These are phyloP conservation scores for Elongisporangium senticosum DNA, from an alignment of 352 stramenopile genomes.

Conservation along the genomic window DNA sequence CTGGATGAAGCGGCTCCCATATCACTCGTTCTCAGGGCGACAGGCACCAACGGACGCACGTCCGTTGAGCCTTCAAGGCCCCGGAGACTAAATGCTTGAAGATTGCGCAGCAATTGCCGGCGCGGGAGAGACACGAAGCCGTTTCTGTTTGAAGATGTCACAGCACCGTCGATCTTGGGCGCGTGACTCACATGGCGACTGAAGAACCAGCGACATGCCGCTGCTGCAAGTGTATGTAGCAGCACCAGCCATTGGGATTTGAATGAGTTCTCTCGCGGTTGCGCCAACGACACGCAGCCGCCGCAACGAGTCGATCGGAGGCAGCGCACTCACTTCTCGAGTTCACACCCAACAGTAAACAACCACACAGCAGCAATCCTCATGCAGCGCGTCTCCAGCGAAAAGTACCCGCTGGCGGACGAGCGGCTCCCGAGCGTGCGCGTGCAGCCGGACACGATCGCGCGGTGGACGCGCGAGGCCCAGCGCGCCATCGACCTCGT, in stretches of 20 bases:
- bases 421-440: background rate
- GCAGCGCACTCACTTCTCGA: background rate
- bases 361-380: background rate
- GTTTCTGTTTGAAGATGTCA: background rate
- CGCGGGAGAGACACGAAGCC: background rate
- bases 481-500: slow-evolving; percentile 5
- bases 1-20: background rate
- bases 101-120: background rate
- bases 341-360: background rate
- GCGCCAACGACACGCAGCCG: background rate
- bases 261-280: background rate
- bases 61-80: too few species aligned
- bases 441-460: background rate
- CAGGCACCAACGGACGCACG: background rate
- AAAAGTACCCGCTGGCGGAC: background rate
- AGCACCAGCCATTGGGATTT: background rate
- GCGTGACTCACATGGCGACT: background rate
- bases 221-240: background rate
- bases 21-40: background rate
- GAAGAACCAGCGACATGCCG: background rate
- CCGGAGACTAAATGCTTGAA: background rate
- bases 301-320: background rate
- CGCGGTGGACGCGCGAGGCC: background rate
- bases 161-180: background rate
- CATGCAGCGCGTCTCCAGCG: background rate